Evolutionary conservation across 148 eudicot genomes (phyloP).

Genomic region (Spergularia marina): DNA sequence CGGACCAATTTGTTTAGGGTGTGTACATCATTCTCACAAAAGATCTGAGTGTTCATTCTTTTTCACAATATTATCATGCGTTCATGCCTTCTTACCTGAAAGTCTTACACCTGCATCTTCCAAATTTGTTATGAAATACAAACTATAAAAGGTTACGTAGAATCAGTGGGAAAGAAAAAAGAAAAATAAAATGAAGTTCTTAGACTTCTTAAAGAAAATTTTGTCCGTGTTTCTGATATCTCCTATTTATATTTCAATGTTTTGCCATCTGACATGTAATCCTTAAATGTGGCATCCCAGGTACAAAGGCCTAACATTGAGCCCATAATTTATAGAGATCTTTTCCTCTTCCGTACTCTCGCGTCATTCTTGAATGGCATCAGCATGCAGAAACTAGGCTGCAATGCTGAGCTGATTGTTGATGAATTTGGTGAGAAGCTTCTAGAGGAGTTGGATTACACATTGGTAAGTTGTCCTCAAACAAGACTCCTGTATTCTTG

Average conservation of each 20-base stretch:
- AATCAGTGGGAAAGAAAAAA: too few relatives aligned
- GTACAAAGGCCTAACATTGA: constrained; percentile 96
- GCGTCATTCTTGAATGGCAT: constrained; percentile 94
- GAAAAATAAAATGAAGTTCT: too few relatives aligned
- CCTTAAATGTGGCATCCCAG: constrained; percentile 40
- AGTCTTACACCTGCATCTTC: too few relatives aligned
- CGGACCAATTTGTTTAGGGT: neutral
- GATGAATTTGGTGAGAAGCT: constrained; percentile 99
- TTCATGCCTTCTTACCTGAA: neutral
- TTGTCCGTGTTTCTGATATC: neutral
- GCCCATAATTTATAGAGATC: constrained; percentile 93
- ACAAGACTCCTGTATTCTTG: neutral
- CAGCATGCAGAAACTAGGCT: constrained; percentile 92
- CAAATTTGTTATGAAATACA: too few relatives aligned
- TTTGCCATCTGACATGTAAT: constrained; percentile 12
- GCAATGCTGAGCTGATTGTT: constrained; percentile 97
- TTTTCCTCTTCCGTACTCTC: constrained; percentile 92
- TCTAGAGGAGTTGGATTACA: constrained; percentile 97
- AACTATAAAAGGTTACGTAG: too few relatives aligned
- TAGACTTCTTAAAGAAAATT: neutral
- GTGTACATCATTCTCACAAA: neutral
- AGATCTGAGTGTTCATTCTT: neutral
- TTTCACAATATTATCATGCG: neutral
- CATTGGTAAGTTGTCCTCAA: constrained; percentile 56
- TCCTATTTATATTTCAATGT: neutral